Conservation (phyloP, 2,329 filamentous ascomycete genomes). For the Colletotrichum abscissum region DNA sequence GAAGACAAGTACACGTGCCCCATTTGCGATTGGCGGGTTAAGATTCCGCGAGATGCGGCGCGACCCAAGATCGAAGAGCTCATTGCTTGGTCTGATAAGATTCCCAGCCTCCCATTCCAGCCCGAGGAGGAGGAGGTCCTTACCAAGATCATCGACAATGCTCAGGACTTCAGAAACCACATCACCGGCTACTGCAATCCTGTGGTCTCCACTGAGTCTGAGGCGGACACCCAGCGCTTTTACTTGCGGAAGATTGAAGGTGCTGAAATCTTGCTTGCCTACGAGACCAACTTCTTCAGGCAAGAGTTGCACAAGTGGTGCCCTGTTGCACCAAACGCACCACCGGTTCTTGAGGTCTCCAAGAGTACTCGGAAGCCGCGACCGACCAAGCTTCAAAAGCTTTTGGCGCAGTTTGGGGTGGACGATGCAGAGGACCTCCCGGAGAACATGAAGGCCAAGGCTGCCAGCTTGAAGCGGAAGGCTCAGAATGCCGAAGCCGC, state of each 20-base stretch:
- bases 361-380: constrained; percentile 94
- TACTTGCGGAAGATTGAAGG: constrained; percentile 98
- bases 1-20: constrained; percentile 99
- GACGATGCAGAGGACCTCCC: constrained; percentile 92
- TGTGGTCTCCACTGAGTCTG: constrained; percentile 82
- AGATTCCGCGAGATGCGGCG: constrained; percentile 95
- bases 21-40: constrained; percentile 96
- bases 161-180: constrained; percentile 84
- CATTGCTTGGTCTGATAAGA: constrained; percentile 84
- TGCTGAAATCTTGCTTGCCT: constrained; percentile 89
- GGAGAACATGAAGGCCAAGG: constrained; percentile 82
- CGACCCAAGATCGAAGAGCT: constrained; percentile 95
- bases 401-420: constrained; percentile 89
- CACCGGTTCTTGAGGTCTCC: constrained; percentile 87
- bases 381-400: constrained; percentile 95
- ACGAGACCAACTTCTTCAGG: constrained; percentile 97
- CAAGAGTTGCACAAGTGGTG: constrained; percentile 96
- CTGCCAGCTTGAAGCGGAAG: constrained; percentile 78
- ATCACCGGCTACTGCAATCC: constrained; percentile 85
- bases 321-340: constrained; percentile 86
- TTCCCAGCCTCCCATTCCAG: constrained; percentile 86
- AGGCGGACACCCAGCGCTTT: constrained; percentile 91
- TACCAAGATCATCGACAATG: constrained; percentile 86
- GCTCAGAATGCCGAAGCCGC: constrained; percentile 69
- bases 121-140: constrained; percentile 93